These are phyloP conservation scores for Moricandia arvensis DNA, from an alignment of 345 rosid genomes.

Conservation along the genomic window DNA sequence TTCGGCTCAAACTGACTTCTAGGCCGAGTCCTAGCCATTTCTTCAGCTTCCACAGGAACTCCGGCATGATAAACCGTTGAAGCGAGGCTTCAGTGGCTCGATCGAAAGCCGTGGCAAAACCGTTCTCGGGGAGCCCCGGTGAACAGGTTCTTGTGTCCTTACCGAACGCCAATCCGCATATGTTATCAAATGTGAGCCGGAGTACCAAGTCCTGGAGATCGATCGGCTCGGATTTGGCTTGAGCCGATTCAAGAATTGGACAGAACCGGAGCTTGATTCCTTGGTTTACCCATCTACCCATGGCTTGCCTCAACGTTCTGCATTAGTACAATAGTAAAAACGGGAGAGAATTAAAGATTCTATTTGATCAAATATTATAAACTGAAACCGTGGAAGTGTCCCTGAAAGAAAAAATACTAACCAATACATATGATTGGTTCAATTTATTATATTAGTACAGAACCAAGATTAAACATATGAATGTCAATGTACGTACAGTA, in stretches of 20 bases:
- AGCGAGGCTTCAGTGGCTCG: slow-evolving; percentile 88
- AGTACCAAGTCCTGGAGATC: slow-evolving; percentile 87
- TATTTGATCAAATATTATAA: neutral
- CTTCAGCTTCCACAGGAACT: slow-evolving; percentile 74
- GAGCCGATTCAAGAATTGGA: slow-evolving; percentile 70
- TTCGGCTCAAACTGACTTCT: slow-evolving; percentile 77
- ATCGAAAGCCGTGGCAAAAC: slow-evolving; percentile 79
- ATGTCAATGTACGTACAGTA: neutral
- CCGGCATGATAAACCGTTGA: slow-evolving; percentile 83
- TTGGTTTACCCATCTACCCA: slow-evolving; percentile 88
- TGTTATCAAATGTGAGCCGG: slow-evolving; percentile 93
- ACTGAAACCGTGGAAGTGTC: neutral
- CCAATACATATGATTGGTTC: neutral
- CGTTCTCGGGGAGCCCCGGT: slow-evolving; percentile 63
- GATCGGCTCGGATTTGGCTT: slow-evolving; percentile 47
- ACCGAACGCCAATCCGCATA: slow-evolving; percentile 92
- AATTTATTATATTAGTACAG: neutral
- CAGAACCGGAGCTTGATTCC: slow-evolving; percentile 73
- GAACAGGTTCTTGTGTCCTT: slow-evolving; percentile 87
- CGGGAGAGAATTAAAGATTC: neutral
- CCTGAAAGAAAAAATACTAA: neutral
- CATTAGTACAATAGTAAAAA: neutral
- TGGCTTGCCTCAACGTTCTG: slow-evolving; percentile 90
- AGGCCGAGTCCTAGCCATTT: slow-evolving; percentile 82
- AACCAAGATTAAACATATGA: neutral